Evolutionary conservation across 768 basidiomycete species (phyloP).

Genomic region (Tylopilus subfusipes): DNA sequence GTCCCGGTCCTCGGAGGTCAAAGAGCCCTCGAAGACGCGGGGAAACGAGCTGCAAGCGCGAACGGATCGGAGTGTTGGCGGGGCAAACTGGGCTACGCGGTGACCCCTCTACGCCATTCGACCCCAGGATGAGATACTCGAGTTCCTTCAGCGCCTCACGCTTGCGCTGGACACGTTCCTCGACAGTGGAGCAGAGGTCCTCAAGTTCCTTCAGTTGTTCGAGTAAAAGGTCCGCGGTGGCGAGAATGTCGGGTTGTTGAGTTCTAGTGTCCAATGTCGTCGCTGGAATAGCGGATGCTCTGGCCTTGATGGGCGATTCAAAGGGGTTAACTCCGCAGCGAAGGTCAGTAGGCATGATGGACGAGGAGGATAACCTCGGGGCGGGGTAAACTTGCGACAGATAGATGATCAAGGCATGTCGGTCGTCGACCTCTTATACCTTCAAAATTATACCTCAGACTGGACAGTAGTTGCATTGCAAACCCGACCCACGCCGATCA

Average conservation of each 20-base stretch:
- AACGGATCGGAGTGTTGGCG: constrained; percentile 19
- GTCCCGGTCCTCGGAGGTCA: constrained; percentile 27
- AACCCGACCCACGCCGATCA: neutral
- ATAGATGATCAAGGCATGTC: neutral
- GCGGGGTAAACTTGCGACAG: neutral
- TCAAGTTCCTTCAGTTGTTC: constrained; percentile 28
- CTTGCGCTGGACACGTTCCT: constrained; percentile 24
- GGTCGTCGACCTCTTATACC: constrained; percentile 11
- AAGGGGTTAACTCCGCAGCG: constrained; percentile 16
- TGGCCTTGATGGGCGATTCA: constrained; percentile 17
- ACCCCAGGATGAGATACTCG: constrained; percentile 15
- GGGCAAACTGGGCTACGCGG: constrained; percentile 18
- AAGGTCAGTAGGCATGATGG: constrained; percentile 8
- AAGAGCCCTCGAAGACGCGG: constrained; percentile 33
- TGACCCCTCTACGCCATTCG: constrained; percentile 10
- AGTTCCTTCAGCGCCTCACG: constrained; percentile 21
- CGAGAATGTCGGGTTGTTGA: constrained; percentile 23
- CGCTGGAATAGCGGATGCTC: neutral
- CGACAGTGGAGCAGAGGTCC: constrained; percentile 18
- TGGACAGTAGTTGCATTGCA: constrained; percentile 8
- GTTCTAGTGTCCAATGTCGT: neutral
- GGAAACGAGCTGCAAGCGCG: constrained; percentile 14
- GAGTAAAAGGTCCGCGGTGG: constrained; percentile 29
- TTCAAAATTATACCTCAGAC: constrained; percentile 2
- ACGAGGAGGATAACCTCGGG: neutral